These are phyloP conservation scores for Hypoxylon fuscum DNA, from an alignment of 495 filamentous ascomycete genomes.

Conservation along the genomic window DNA sequence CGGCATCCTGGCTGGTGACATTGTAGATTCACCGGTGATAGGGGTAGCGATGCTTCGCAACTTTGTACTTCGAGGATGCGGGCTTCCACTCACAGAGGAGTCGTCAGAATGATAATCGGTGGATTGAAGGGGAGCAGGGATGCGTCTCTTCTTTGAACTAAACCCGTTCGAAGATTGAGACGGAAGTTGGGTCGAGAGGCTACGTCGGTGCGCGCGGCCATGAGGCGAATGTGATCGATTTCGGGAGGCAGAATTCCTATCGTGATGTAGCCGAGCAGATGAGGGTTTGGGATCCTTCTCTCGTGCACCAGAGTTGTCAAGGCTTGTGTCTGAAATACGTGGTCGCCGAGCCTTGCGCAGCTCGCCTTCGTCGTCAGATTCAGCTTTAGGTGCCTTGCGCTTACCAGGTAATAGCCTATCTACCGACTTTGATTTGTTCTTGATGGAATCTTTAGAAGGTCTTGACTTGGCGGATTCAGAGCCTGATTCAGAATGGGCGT, in stretches of 20 bases:
- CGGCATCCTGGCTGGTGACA: conserved; percentile 73
- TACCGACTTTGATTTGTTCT: conserved; percentile 49
- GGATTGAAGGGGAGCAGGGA: conserved; percentile 65
- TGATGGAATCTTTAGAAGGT: conserved; percentile 47
- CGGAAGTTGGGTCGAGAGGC: conserved; percentile 69
- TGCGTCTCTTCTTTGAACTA: conserved; percentile 63
- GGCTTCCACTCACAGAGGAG: conserved; percentile 76
- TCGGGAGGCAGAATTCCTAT: conserved; percentile 50
- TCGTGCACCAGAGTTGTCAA: conserved; percentile 48
- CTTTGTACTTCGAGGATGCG: conserved; percentile 71
- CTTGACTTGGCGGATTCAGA: conserved; percentile 53
- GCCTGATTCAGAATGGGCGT: conserved; percentile 55
- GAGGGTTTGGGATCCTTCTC: conserved; percentile 44
- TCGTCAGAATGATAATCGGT: conserved; percentile 77
- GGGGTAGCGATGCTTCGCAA: conserved; percentile 70
- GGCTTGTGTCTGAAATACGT: conserved; percentile 54
- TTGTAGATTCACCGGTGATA: conserved; percentile 61
- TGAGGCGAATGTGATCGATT: conserved; percentile 73
- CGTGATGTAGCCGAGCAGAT: conserved; percentile 46
- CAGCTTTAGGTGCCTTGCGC: conserved; percentile 55
- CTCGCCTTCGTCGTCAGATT: conserved; percentile 61
- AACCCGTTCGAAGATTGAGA: conserved; percentile 60
- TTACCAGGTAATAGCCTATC: conserved; percentile 54
- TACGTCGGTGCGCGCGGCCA: conserved; percentile 66
- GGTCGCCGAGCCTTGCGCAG: conserved; percentile 58